phyloP scores from a whole-genome alignment of 257 asterid genomes.

The Nicotiana knightiana region DNA sequence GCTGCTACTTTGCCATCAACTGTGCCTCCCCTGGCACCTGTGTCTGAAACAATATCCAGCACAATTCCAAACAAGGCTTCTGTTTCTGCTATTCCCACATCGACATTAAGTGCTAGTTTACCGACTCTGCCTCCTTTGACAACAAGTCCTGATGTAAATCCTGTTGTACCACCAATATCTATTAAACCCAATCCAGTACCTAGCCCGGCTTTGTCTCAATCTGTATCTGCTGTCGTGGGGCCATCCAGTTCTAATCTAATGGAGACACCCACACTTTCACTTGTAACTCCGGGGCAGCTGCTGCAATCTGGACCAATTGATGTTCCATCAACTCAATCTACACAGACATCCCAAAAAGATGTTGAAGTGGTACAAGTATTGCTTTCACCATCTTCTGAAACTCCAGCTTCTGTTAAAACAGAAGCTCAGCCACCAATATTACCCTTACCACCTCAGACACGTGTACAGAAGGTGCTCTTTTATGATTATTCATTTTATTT shows the following conservation, averaged over 20 bases:
- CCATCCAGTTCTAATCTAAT: conserved; percentile 34
- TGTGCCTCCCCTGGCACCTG: conserved; percentile 37
- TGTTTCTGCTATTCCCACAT: conserved; percentile 30
- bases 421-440: conserved; percentile 88
- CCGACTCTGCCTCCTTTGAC: conserved; percentile 40
- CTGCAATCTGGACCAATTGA: conserved; percentile 55
- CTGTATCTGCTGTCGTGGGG: conserved; percentile 33
- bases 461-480: conserved; percentile 51
- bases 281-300: conserved; percentile 86
- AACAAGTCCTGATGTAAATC: conserved; percentile 34
- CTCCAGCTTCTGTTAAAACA: conserved; percentile 33
- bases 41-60: conserved; percentile 40
- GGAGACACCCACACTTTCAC: conserved; percentile 55
- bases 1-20: conserved; percentile 42
- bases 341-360: conserved; percentile 66
- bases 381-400: conserved; percentile 42
- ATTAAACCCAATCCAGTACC: conserved; percentile 38
- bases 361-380: conserved; percentile 84
- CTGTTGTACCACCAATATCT: conserved; percentile 32
- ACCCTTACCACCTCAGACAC: conserved; percentile 64
- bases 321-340: conserved; percentile 39
- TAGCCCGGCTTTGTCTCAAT: conserved; percentile 38
- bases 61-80: conserved; percentile 46
- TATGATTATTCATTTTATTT: neutral
- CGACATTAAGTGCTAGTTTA: conserved; percentile 35